Conservation (phyloP, 495 filamentous ascomycete genomes). For the Hypoxylon crocopeplum region DNA sequence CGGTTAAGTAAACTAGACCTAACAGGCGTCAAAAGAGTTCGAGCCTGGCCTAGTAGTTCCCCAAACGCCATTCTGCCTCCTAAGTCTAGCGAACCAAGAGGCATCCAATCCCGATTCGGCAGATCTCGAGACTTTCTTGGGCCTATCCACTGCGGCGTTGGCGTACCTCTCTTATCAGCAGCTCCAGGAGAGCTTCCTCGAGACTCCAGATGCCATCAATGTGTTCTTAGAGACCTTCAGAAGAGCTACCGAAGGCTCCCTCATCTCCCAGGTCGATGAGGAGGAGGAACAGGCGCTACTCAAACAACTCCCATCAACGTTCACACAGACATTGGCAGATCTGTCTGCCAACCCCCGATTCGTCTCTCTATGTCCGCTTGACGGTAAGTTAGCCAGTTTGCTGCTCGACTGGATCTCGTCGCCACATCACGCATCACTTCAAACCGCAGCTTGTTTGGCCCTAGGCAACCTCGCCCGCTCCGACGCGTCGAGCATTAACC, state of each 20-base stretch:
- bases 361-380: constrained; percentile 40
- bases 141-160: constrained; percentile 45
- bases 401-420: constrained; percentile 57
- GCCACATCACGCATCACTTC: constrained; percentile 53
- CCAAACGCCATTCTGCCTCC: constrained; percentile 41
- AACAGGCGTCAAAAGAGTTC: constrained; percentile 37
- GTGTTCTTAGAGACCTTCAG: constrained; percentile 45
- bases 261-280: constrained; percentile 35
- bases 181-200: constrained; percentile 54
- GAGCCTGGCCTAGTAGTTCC: constrained; percentile 46
- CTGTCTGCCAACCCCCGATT: constrained; percentile 67
- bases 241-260: constrained; percentile 39
- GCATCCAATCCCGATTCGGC: constrained; percentile 11
- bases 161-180: constrained; percentile 51
- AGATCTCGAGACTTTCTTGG: constrained; percentile 47
- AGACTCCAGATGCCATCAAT: constrained; percentile 37
- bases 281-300: constrained; percentile 60
- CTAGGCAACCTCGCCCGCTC: constrained; percentile 81
- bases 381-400: constrained; percentile 52
- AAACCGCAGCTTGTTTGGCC: constrained; percentile 75
- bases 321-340: constrained; percentile 67
- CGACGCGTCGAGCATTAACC: constrained; percentile 64
- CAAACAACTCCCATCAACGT: constrained; percentile 59
- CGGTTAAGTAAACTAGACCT: neutral
- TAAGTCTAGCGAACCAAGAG: constrained; percentile 37